These are phyloP conservation scores for Lactuca sativa DNA, from an alignment of 129 eudicot genomes.

Conservation along the genomic window DNA sequence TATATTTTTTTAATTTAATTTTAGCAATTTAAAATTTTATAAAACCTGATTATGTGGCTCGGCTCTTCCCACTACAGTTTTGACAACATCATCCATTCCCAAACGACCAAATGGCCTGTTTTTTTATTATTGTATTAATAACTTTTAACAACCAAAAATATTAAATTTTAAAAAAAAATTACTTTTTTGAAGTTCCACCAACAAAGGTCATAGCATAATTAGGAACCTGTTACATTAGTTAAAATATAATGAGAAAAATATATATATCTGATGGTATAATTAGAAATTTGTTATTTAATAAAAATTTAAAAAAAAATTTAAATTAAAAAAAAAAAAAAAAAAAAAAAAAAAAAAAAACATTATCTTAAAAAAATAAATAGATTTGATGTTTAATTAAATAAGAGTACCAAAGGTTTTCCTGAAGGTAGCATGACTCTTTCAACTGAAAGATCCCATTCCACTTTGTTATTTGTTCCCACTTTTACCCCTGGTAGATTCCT, in stretches of 20 bases:
- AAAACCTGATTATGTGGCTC: slow-evolving; percentile 75
- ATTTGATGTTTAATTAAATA: background rate
- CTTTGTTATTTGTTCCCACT: slow-evolving; percentile 47
- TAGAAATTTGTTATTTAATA: background rate
- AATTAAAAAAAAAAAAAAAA: background rate
- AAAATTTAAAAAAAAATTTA: background rate
- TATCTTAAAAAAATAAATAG: background rate
- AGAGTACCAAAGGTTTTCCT: slow-evolving; percentile 62
- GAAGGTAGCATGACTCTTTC: slow-evolving; percentile 46
- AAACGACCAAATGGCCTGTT: slow-evolving; percentile 76
- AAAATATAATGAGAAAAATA: background rate
- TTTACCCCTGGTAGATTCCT: slow-evolving; percentile 55
- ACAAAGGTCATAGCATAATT: slow-evolving; percentile 52
- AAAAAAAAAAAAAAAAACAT: no score
- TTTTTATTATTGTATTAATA: background rate
- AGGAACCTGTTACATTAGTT: slow-evolving; percentile 46
- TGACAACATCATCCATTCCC: slow-evolving; percentile 55
- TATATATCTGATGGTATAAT: background rate
- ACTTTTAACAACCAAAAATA: slow-evolving; percentile 8
- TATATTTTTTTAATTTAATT: background rate
- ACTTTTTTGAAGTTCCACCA: slow-evolving; percentile 57
- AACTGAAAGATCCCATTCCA: slow-evolving; percentile 46
- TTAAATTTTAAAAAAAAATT: background rate
- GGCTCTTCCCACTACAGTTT: slow-evolving; percentile 68
- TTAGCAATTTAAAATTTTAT: background rate